Evolutionary conservation across 2,329 filamentous ascomycete species (phyloP).

Genomic region (Cordyceps javanica): DNA sequence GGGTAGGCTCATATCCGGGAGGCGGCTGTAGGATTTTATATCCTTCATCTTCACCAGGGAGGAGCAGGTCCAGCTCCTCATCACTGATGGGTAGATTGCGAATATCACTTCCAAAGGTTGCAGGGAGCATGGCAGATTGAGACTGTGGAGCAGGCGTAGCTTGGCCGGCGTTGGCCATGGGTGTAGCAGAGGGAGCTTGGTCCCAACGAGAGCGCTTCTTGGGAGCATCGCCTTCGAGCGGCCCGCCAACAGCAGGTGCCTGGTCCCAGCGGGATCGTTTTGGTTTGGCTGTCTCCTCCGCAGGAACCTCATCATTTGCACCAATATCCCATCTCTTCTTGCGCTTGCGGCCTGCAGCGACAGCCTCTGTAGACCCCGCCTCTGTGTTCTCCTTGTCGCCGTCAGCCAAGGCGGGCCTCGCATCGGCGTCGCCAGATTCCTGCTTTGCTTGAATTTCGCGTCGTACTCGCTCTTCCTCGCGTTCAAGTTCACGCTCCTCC

Average conservation of each 20-base stretch:
- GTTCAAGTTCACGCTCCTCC: conserved; percentile 82
- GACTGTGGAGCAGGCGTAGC: conserved; percentile 73
- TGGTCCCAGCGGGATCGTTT: conserved; percentile 89
- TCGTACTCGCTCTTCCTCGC: conserved; percentile 83
- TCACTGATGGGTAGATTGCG: conserved; percentile 82
- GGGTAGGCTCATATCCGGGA: conserved; percentile 81
- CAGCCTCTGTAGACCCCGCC: conserved; percentile 59
- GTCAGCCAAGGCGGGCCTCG: conserved; percentile 69
- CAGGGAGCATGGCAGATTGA: conserved; percentile 45
- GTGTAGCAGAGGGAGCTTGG: conserved; percentile 76
- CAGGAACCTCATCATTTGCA: conserved; percentile 41
- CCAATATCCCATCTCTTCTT: conserved; percentile 93
- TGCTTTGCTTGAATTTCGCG: conserved; percentile 70
- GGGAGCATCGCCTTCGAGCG: conserved; percentile 43
- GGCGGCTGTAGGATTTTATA: conserved; percentile 90
- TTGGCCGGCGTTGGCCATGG: conserved; percentile 65
- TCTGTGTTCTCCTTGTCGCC: conserved; percentile 69
- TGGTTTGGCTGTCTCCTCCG: conserved; percentile 50
- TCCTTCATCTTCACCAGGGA: conserved; percentile 81
- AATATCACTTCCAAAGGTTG: conserved; percentile 76
- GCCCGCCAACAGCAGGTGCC: conserved; percentile 53
- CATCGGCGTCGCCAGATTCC: conserved; percentile 52
- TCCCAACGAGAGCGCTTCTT: conserved; percentile 88
- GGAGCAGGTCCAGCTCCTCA: conserved; percentile 86
- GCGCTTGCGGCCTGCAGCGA: conserved; percentile 63